Evolutionary conservation across 139 green algal species (phyloP).

Genomic region (Coelastrella sp.): DNA sequence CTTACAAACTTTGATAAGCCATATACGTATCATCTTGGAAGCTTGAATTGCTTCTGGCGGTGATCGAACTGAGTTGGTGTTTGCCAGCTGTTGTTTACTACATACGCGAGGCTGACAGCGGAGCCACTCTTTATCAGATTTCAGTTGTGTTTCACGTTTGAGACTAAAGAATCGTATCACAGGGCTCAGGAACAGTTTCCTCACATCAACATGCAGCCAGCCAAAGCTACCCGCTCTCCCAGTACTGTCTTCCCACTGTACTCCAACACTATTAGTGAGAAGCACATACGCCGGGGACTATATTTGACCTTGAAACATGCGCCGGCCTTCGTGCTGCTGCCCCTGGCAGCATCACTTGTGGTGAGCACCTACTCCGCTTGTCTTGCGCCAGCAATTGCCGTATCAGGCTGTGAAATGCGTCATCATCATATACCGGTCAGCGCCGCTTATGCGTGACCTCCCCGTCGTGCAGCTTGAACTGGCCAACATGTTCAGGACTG

Average conservation of each 20-base stretch:
- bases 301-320: constrained; percentile 78
- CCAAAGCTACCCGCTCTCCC: neutral
- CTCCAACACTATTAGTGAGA: constrained; percentile 63
- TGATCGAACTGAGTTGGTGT: neutral
- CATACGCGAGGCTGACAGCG: neutral
- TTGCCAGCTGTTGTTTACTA: constrained; percentile 1
- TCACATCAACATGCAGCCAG: neutral
- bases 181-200: neutral
- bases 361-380: no score
- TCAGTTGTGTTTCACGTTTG: neutral
- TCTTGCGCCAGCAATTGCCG: no score
- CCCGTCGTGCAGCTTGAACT: constrained; percentile 78
- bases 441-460: neutral
- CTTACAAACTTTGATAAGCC: neutral
- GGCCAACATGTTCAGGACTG: constrained; percentile 79
- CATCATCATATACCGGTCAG: no score
- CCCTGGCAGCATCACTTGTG: constrained; percentile 57
- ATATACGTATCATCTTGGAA: neutral
- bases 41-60: neutral
- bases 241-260: constrained; percentile 4
- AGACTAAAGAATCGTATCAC: neutral
- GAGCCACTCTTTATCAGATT: neutral
- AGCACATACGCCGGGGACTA: constrained; percentile 94
- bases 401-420: no score
- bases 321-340: constrained; percentile 78